phyloP scores from a whole-genome alignment of 2,329 filamentous ascomycete genomes.

The Trichoderma sp. region DNA sequence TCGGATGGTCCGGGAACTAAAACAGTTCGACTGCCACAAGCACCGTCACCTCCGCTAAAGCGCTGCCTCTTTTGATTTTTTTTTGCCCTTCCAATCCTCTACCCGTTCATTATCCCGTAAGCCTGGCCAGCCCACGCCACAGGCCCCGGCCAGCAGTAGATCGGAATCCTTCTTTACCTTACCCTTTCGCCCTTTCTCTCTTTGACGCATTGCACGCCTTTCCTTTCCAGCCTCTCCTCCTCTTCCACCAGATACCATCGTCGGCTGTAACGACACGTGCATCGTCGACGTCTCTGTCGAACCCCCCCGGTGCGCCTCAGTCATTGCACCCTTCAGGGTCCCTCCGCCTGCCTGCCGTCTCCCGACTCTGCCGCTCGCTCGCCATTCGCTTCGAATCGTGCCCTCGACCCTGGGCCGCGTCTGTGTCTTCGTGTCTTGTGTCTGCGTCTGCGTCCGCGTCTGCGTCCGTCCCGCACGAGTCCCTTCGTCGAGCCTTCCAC shows the following conservation, averaged over 20 bases:
- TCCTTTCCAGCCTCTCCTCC: constrained; percentile 1
- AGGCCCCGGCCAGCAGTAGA: constrained; percentile 7
- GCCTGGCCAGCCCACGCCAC: constrained; percentile 15
- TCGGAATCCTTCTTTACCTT: constrained; percentile 14
- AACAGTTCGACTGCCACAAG: constrained; percentile 22
- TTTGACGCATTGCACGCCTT: not conserved
- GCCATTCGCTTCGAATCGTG: constrained; percentile 18
- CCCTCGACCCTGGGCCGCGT: constrained; percentile 22
- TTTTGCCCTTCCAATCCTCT: not conserved
- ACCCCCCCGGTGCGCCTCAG: constrained; percentile 8
- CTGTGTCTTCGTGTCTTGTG: not conserved
- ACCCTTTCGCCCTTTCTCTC: constrained; percentile 17
- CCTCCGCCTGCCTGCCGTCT: constrained; percentile 10
- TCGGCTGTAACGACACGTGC: constrained; percentile 24
- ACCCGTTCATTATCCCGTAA: not conserved
- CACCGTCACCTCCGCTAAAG: constrained; percentile 28
- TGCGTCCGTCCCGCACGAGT: constrained; percentile 1
- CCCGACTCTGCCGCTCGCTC: constrained; percentile 8
- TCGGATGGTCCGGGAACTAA: constrained; percentile 33
- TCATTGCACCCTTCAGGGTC: constrained; percentile 9
- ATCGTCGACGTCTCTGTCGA: constrained; percentile 22
- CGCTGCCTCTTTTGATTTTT: constrained; percentile 7
- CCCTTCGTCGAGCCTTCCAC: constrained; percentile 13
- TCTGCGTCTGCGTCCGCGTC: too few species aligned
- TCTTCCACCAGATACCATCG: constrained; percentile 1